These are phyloP conservation scores for Alternaria gaisen DNA, from an alignment of 2,329 filamentous ascomycete species.

Conservation along the genomic window DNA sequence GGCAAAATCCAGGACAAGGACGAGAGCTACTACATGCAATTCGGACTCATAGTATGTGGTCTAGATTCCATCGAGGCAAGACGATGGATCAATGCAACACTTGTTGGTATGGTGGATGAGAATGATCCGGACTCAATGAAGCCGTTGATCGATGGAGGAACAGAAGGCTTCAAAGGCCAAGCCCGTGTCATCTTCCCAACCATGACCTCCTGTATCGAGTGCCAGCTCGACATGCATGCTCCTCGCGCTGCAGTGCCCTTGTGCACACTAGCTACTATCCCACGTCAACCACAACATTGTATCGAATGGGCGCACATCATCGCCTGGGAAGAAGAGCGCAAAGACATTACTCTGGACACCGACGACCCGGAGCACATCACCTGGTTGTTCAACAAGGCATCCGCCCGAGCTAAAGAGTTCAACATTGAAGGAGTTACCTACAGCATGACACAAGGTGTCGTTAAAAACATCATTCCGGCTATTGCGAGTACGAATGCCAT, in stretches of 20 bases:
- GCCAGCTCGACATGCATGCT: conserved; percentile 97
- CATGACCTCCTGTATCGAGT: conserved; percentile 96
- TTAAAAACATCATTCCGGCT: conserved; percentile 99
- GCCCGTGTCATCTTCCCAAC: conserved; percentile 90
- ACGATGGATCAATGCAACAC: conserved; percentile 96
- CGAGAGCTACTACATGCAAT: conserved; percentile 96
- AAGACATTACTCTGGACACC: conserved; percentile 85
- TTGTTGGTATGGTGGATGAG: conserved; percentile 88
- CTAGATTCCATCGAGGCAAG: conserved; percentile 96
- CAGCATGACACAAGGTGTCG: conserved; percentile 92
- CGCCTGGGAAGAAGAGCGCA: conserved; percentile 80
- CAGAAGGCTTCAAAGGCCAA: conserved; percentile 98
- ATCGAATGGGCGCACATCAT: conserved; percentile 99
- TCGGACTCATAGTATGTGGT: conserved; percentile 91
- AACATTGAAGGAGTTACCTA: conserved; percentile 94
- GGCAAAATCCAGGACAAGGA: conserved; percentile 97
- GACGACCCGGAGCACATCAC: conserved; percentile 96
- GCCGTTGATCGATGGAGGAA: conserved; percentile 94
- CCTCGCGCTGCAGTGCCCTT: conserved; percentile 96
- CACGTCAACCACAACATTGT: conserved; percentile 95
- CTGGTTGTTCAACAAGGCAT: conserved; percentile 92
- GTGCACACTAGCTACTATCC: conserved; percentile 95
- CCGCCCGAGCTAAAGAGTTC: conserved; percentile 84
- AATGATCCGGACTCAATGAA: conserved; percentile 86
- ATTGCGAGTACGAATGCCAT: conserved; percentile 98